These are phyloP conservation scores for Citrus glauca DNA, from an alignment of 345 rosid species.

Conservation along the genomic window DNA sequence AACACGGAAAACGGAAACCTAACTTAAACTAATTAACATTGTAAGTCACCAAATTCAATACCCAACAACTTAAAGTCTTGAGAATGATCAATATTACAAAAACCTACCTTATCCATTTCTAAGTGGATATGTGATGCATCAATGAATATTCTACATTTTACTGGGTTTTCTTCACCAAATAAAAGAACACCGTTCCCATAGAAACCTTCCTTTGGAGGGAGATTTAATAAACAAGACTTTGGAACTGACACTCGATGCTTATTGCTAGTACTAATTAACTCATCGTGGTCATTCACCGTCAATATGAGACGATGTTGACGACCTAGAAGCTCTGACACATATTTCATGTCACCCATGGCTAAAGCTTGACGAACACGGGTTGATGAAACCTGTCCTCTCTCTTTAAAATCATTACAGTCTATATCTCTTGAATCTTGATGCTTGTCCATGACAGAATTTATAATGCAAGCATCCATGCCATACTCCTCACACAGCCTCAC, in stretches of 20 bases:
- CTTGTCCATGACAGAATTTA: constrained; percentile 87
- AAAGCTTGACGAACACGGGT: constrained; percentile 93
- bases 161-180: constrained; percentile 28
- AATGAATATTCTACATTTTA: constrained; percentile 63
- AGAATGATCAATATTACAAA: constrained; percentile 29
- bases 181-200: constrained; percentile 53
- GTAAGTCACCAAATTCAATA: constrained; percentile 57
- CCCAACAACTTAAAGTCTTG: constrained; percentile 45
- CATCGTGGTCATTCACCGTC: constrained; percentile 32
- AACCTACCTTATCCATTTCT: constrained; percentile 41
- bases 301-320: constrained; percentile 72
- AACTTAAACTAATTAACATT: constrained; percentile 3
- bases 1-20: not conserved
- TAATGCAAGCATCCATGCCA: constrained; percentile 64
- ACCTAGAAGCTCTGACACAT: constrained; percentile 84
- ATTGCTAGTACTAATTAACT: constrained; percentile 17
- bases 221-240: constrained; percentile 59
- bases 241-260: constrained; percentile 42
- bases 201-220: constrained; percentile 69
- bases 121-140: constrained; percentile 51
- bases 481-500: constrained; percentile 65
- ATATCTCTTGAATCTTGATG: constrained; percentile 40
- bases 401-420: constrained; percentile 44
- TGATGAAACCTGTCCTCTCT: constrained; percentile 91
- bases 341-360: constrained; percentile 67